Conservation (phyloP, 805 yeast genomes). For the Metschnikowia henanensis region DNA sequence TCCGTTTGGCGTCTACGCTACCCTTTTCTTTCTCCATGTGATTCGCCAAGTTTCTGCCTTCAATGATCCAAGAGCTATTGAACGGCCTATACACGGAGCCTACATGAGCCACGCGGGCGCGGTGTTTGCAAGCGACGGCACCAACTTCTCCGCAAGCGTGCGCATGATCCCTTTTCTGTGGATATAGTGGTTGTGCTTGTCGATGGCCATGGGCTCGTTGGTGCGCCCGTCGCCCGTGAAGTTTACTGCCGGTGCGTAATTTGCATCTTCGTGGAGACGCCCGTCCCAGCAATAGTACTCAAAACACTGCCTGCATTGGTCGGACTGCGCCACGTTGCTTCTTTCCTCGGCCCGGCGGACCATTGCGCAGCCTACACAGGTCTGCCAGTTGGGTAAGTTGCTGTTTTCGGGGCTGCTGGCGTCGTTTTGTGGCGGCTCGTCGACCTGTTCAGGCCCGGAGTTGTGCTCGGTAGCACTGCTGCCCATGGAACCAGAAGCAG, state of each 20-base stretch:
- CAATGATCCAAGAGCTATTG: too few relatives aligned
- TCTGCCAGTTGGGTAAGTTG: constrained; percentile 19
- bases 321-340: constrained; percentile 22
- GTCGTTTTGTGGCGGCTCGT: background rate
- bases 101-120: background rate
- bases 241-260: constrained; percentile 25
- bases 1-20: too few relatives aligned
- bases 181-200: constrained; percentile 14
- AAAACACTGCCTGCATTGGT: constrained; percentile 27
- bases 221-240: constrained; percentile 32
- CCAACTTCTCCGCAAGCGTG: background rate
- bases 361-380: constrained; percentile 32
- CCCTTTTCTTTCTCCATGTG: too few relatives aligned
- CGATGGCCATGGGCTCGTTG: constrained; percentile 21
- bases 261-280: constrained; percentile 11
- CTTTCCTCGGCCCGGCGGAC: constrained; percentile 29
- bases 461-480: too few relatives aligned
- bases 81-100: too few relatives aligned
- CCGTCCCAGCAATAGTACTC: constrained; percentile 30
- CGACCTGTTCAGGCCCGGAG: background rate
- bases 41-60: too few relatives aligned
- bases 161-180: constrained; percentile 1
- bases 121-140: background rate
- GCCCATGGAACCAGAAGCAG: too few relatives aligned
- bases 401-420: background rate